Evolutionary conservation across 2,329 filamentous ascomycete genomes (phyloP), one percentile per base, ranked within the genome.

Genomic region (Aspergillus sp.): DNA sequence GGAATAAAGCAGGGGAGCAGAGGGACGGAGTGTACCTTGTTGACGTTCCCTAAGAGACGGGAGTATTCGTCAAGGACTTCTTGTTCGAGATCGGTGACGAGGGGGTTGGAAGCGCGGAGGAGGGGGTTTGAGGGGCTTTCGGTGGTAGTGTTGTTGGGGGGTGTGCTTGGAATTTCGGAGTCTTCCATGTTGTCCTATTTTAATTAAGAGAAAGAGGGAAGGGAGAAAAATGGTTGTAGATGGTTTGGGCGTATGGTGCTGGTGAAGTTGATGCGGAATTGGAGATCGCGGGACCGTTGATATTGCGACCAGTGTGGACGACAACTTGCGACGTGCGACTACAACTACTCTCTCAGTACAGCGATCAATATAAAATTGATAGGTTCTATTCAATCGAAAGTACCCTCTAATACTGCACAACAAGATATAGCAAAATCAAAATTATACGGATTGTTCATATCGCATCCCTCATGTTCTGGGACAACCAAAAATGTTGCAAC

Each of bases 61-160:
- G 91, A 83, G 64, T 98, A 98, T 69, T 98, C 93, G 53, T 97
- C 90, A 1, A 98, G 76, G 1, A 98, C 86, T 65, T 97, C 89
- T 68, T 95, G 90, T 73, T 98, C 90, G 6, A 95, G 79, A 4
- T 89, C 85, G 1, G 84, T 79, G 52, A 95, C 65, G 19, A 64
- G 58, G 0, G 66, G 60, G 46, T 66, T 65, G 10, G 67, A 61
- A n/a, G 61, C 50, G 39, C 63, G 61, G 42, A 71, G 60, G 12
- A 71, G 66, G 2, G 67, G 68, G 49, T 70, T 69, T 38, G 59
- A 54, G 20, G 56, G 48, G 49, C 44, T 39, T 53, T 45, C 43
- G 51, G 50, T 38, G n/a, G 47, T 52, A 50, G 46, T 52, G 19
- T 13, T 37, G 15, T 49, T 45, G 47, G 50, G 4, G 50, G 49